A percentile compares a stretch with the other conserved stretches of the same genome.
Conservation (phyloP, 2,329 filamentous ascomycete genomes). For the Byssothecium circinans region DNA sequence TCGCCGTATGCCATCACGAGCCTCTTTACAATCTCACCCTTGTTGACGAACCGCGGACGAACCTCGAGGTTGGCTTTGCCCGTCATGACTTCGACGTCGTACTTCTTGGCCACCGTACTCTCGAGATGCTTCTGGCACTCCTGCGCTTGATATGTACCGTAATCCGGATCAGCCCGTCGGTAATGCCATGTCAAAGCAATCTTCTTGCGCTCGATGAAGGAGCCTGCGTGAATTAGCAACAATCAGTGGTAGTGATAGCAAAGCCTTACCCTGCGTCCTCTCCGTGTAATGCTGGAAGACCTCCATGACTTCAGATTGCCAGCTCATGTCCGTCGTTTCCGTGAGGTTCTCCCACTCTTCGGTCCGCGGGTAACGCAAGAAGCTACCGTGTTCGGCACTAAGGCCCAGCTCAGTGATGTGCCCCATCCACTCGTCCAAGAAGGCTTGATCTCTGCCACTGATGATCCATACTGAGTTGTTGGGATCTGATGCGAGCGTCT, state of each 20-base stretch:
- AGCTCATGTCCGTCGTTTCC: conserved; percentile 84
- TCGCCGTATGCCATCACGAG: conserved; percentile 73
- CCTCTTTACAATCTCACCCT: conserved; percentile 89
- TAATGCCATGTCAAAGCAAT: conserved; percentile 98
- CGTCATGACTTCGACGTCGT: conserved; percentile 93
- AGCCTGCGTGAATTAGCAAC: conserved; percentile 56
- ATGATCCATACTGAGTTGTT: conserved; percentile 97
- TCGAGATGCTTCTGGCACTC: conserved; percentile 84
- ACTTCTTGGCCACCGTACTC: conserved; percentile 71
- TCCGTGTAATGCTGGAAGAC: conserved; percentile 89
- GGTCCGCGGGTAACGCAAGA: conserved; percentile 78
- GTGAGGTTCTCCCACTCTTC: conserved; percentile 87
- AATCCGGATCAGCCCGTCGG: conserved; percentile 83
- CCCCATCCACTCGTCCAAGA: conserved; percentile 88
- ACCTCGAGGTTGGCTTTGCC: conserved; percentile 98
- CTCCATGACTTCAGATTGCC: conserved; percentile 82
- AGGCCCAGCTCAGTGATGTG: conserved; percentile 88
- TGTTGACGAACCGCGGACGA: conserved; percentile 95
- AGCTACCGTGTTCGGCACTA: conserved; percentile 95
- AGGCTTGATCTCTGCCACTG: conserved; percentile 88
- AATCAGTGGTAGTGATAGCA: too few relatives aligned
- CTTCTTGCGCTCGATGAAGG: conserved; percentile 91
- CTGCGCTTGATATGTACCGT: conserved; percentile 74
- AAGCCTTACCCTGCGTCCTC: conserved; percentile 70
- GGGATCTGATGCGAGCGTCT: conserved; percentile 75